Evolutionary conservation across 345 rosid genomes (phyloP).

Genomic region (Acer saccharum): DNA sequence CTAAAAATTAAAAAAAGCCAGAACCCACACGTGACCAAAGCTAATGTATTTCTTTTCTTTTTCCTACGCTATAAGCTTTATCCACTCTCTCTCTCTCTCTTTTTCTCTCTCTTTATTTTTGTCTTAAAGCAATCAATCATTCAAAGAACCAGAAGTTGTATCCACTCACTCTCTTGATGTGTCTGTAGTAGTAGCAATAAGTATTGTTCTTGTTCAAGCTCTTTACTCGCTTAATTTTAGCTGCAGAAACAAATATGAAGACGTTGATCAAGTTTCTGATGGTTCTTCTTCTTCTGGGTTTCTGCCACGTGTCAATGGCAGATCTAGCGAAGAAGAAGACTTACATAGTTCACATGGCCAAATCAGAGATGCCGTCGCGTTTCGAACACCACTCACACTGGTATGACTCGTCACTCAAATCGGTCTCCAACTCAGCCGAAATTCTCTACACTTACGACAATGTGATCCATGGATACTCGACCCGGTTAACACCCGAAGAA

Average conservation of each 20-base stretch:
- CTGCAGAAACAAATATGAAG: slow-evolving; percentile 15
- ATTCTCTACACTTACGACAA: slow-evolving; percentile 58
- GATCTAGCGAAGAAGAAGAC: slow-evolving; percentile 25
- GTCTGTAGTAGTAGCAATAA: not conserved
- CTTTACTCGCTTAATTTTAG: too few relatives aligned
- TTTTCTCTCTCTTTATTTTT: not conserved
- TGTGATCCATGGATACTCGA: slow-evolving; percentile 62
- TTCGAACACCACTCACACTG: slow-evolving; percentile 70
- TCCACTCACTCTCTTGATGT: not conserved
- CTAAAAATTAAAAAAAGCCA: not conserved
- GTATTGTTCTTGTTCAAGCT: too few relatives aligned
- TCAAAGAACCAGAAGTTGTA: slow-evolving; percentile 20
- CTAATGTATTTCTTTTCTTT: not conserved
- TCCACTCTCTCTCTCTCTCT: not conserved
- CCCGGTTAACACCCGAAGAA: slow-evolving; percentile 44
- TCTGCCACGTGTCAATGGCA: slow-evolving; percentile 37
- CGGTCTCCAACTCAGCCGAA: slow-evolving; percentile 56
- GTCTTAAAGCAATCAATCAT: slow-evolving; percentile 44
- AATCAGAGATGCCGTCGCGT: slow-evolving; percentile 64
- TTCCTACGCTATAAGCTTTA: not conserved
- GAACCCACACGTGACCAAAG: slow-evolving; percentile 33
- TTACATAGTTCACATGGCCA: slow-evolving; percentile 92
- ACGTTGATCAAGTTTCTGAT: not conserved
- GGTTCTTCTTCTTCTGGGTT: slow-evolving; percentile 33
- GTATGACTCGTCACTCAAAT: slow-evolving; percentile 76